These are phyloP conservation scores for Trametes cubensis DNA, from an alignment of 768 basidiomycete species.

Conservation along the genomic window DNA sequence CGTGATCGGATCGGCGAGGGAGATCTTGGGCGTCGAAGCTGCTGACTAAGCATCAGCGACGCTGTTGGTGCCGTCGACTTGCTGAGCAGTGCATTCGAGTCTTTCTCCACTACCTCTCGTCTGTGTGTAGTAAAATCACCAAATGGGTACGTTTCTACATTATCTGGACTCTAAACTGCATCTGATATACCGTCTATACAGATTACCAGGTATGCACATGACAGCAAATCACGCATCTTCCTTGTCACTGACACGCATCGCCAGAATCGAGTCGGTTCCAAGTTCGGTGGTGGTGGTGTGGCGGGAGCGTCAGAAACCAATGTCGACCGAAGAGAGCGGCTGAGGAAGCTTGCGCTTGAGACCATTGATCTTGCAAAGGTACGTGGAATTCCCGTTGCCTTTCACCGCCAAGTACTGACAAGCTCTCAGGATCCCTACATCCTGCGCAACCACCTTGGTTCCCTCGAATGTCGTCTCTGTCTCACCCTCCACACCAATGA, in stretches of 20 bases:
- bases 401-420: slow-evolving; percentile 7
- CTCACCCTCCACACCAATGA: slow-evolving; percentile 99
- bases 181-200: slow-evolving; percentile 30
- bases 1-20: slow-evolving; percentile 17
- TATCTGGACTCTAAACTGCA: not conserved
- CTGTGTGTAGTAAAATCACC: not conserved
- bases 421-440: slow-evolving; percentile 88
- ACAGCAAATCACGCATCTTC: not conserved
- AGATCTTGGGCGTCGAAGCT: slow-evolving; percentile 10
- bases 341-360: slow-evolving; percentile 93
- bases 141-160: slow-evolving; percentile 27
- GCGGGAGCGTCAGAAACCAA: slow-evolving; percentile 95
- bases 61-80: not conserved
- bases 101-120: not conserved
- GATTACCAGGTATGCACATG: slow-evolving; percentile 66
- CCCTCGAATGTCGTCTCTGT: slow-evolving; percentile 96
- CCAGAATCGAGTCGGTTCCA: slow-evolving; percentile 95
- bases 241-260: slow-evolving; percentile 16
- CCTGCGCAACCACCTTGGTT: slow-evolving; percentile 96
- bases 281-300: slow-evolving; percentile 95
- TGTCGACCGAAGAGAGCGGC: slow-evolving; percentile 91
- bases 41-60: slow-evolving; percentile 19
- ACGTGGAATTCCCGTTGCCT: slow-evolving; percentile 25
- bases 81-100: not conserved
- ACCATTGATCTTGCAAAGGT: slow-evolving; percentile 98